Evolutionary conservation across 495 filamentous ascomycete genomes (phyloP).

Genomic region (Podospora fimiseda): DNA sequence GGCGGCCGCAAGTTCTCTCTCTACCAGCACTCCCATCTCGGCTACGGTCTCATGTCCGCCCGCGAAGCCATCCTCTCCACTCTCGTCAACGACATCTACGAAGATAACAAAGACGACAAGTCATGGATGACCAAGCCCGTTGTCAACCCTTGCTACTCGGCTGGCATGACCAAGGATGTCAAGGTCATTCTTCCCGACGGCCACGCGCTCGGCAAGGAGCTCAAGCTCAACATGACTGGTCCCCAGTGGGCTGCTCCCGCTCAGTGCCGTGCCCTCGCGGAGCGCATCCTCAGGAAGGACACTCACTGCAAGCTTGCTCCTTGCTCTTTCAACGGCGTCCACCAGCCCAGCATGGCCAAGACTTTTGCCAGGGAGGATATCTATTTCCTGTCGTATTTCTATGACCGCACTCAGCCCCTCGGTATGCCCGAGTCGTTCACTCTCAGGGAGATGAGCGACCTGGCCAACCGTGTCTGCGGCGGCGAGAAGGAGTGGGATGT

Average conservation of each 20-base stretch:
- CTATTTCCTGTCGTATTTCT: slow-evolving; percentile 96
- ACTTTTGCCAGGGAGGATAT: slow-evolving; percentile 90
- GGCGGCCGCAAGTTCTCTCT: slow-evolving; percentile 85
- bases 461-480: slow-evolving; percentile 75
- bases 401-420: slow-evolving; percentile 81
- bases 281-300: slow-evolving; percentile 86
- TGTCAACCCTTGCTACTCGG: slow-evolving; percentile 81
- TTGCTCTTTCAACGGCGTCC: slow-evolving; percentile 95
- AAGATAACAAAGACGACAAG: slow-evolving; percentile 39
- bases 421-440: slow-evolving; percentile 97
- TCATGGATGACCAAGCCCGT: slow-evolving; percentile 60
- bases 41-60: slow-evolving; percentile 93
- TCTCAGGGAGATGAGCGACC: slow-evolving; percentile 74
- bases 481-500: slow-evolving; percentile 71
- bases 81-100: slow-evolving; percentile 56
- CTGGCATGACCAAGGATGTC: slow-evolving; percentile 64
- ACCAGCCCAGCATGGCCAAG: slow-evolving; percentile 87
- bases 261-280: slow-evolving; percentile 82
- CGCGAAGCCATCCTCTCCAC: slow-evolving; percentile 74
- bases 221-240: slow-evolving; percentile 84
- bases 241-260: slow-evolving; percentile 66
- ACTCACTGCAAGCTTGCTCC: slow-evolving; percentile 73
- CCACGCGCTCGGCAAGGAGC: slow-evolving; percentile 53
- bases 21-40: slow-evolving; percentile 98
- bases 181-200: slow-evolving; percentile 56